phyloP scores from a whole-genome alignment of 2,329 filamentous ascomycete species.

The Sordariomycetes sp. region DNA sequence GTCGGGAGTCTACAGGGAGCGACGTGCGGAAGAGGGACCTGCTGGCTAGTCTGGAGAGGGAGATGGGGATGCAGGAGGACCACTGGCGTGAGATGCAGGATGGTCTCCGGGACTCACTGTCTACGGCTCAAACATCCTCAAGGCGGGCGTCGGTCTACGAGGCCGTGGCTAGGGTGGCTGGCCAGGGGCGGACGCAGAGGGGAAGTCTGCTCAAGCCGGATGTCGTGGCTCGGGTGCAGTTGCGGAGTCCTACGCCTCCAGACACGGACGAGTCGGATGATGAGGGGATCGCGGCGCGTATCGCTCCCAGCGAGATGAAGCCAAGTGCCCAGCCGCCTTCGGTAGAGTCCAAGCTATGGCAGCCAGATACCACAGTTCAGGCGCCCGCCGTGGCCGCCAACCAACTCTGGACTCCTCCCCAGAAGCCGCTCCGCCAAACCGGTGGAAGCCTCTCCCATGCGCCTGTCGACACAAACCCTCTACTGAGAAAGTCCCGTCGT shows the following conservation, averaged over 20 bases:
- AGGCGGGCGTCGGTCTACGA: slow-evolving; percentile 14
- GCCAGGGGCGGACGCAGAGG: background rate
- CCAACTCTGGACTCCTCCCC: background rate
- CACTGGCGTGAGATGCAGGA: slow-evolving; percentile 46
- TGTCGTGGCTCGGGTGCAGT: slow-evolving; percentile 13
- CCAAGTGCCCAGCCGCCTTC: background rate
- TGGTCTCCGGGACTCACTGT: slow-evolving; percentile 37
- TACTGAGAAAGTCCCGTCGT: slow-evolving; percentile 6
- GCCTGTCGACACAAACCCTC: slow-evolving; percentile 1
- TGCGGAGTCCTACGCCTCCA: slow-evolving; percentile 40
- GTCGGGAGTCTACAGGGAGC: slow-evolving; percentile 19
- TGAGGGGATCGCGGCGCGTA: slow-evolving; percentile 7
- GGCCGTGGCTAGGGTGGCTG: background rate
- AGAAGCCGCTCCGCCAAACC: background rate
- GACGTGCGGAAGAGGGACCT: slow-evolving; percentile 28
- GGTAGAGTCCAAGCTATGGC: background rate
- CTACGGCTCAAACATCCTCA: slow-evolving; percentile 24
- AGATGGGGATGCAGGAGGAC: slow-evolving; percentile 46
- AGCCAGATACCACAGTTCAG: background rate
- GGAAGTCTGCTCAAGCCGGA: slow-evolving; percentile 4
- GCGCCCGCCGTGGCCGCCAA: background rate
- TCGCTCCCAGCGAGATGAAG: background rate
- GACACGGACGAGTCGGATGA: slow-evolving; percentile 35
- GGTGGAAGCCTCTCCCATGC: background rate
- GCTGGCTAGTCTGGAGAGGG: slow-evolving; percentile 44